These are phyloP conservation scores for Erysiphe neolycopersici DNA, from an alignment of 2,329 filamentous ascomycete species.

Conservation along the genomic window DNA sequence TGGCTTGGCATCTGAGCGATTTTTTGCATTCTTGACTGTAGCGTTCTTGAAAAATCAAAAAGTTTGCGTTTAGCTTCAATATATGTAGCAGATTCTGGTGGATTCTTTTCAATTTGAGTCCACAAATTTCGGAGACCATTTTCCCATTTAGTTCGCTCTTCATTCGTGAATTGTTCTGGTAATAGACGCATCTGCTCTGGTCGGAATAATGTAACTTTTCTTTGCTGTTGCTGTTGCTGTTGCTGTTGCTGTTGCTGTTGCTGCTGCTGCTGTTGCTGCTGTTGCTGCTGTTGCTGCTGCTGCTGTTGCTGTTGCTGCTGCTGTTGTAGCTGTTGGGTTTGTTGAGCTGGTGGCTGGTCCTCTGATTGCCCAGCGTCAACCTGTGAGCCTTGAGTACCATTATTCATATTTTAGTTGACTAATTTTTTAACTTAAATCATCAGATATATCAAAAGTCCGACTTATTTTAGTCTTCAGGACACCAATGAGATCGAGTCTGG, in stretches of 20 bases:
- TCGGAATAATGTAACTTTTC: conserved; percentile 7
- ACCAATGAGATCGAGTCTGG: too few species aligned
- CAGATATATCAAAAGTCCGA: not conserved
- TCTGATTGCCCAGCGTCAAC: not conserved
- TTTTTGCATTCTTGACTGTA: conserved; percentile 14
- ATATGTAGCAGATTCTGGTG: conserved; percentile 22
- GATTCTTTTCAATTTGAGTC: conserved; percentile 21
- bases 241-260: conserved; percentile 1
- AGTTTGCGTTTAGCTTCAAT: conserved; percentile 28
- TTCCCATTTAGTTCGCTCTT: conserved; percentile 33
- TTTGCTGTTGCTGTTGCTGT: conserved; percentile 6
- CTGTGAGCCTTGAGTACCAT: not conserved
- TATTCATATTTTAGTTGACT: not conserved
- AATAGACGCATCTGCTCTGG: conserved; percentile 13
- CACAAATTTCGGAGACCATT: conserved; percentile 26
- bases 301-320: not conserved
- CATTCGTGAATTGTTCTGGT: conserved; percentile 18
- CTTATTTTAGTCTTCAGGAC: too few species aligned
- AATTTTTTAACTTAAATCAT: not conserved
- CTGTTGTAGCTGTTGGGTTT: not conserved
- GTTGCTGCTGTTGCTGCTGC: not conserved
- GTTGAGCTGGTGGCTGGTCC: not conserved
- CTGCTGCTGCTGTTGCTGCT: not conserved
- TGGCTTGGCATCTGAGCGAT: conserved; percentile 2
- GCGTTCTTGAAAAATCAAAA: conserved; percentile 30